Conservation (phyloP, 495 filamentous ascomycete genomes). For the Trichocladium uniseriatum region DNA sequence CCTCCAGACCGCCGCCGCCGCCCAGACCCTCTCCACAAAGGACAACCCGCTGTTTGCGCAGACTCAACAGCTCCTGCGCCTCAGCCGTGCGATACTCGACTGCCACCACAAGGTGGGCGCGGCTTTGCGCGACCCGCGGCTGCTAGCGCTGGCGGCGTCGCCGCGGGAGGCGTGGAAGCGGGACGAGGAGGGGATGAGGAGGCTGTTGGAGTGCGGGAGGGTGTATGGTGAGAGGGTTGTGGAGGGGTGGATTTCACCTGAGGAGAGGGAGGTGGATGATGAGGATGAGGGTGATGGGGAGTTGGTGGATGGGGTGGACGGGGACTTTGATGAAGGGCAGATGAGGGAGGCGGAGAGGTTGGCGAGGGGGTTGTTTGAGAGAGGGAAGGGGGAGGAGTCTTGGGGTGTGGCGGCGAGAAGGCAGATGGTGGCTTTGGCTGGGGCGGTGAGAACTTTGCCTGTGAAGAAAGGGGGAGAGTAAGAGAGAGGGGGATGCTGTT, state of each 20-base stretch:
- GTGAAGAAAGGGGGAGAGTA: background rate
- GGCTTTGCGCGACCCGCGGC: background rate
- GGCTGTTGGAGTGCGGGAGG: slow-evolving; percentile 26
- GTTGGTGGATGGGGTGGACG: background rate
- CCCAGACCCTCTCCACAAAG: background rate
- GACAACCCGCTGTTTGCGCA: slow-evolving; percentile 14
- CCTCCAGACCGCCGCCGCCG: background rate
- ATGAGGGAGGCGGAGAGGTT: slow-evolving; percentile 23
- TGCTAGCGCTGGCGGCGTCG: slow-evolving; percentile 3
- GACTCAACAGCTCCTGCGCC: slow-evolving; percentile 10
- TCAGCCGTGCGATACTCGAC: slow-evolving; percentile 14
- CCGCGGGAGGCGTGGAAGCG: slow-evolving; percentile 29
- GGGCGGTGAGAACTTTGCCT: slow-evolving; percentile 23
- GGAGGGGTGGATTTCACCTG: slow-evolving; percentile 24
- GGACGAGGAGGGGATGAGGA: slow-evolving; percentile 26
- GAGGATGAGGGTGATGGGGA: background rate
- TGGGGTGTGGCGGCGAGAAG: slow-evolving; percentile 30
- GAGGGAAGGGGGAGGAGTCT: slow-evolving; percentile 20
- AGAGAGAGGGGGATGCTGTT: background rate
- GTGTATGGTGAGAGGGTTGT: slow-evolving; percentile 28
- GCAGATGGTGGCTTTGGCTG: slow-evolving; percentile 28
- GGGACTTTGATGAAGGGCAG: slow-evolving; percentile 11
- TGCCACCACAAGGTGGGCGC: slow-evolving; percentile 13
- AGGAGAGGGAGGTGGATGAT: background rate
- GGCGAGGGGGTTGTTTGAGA: slow-evolving; percentile 27